A percentile compares a stretch with the other conserved stretches of the same genome.
Evolutionary conservation across 805 yeast species (phyloP).

Genomic region (Metschnikowia picachoensis): DNA sequence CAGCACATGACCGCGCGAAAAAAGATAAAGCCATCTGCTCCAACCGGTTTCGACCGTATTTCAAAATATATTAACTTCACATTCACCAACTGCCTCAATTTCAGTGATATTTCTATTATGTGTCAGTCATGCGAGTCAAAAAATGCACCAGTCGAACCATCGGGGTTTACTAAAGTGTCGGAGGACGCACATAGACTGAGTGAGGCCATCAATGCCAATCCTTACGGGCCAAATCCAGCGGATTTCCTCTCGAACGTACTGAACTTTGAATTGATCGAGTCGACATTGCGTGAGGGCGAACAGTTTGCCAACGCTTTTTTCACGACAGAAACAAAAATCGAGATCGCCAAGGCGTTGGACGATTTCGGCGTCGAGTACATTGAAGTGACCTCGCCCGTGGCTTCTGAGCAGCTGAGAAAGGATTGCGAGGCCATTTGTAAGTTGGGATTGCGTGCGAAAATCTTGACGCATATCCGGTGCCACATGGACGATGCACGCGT

Average conservation of each 20-base stretch:
- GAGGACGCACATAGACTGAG: conserved; percentile 31
- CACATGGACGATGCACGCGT: conserved; percentile 98
- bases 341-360: conserved; percentile 94
- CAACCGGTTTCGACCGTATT: too few relatives aligned
- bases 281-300: conserved; percentile 97
- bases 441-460: conserved; percentile 92
- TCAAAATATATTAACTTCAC: too few relatives aligned
- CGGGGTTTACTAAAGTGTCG: conserved; percentile 34
- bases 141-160: conserved; percentile 16
- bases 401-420: conserved; percentile 85
- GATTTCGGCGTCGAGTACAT: conserved; percentile 98
- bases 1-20: neutral
- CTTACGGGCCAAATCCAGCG: conserved; percentile 94
- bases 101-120: neutral
- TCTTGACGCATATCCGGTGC: conserved; percentile 94
- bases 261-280: conserved; percentile 87
- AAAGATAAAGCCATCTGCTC: neutral
- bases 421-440: conserved; percentile 99
- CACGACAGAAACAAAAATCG: conserved; percentile 89
- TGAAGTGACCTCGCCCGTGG: conserved; percentile 96
- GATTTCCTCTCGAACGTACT: conserved; percentile 88
- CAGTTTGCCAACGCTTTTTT: conserved; percentile 98
- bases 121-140: conserved; percentile 3
- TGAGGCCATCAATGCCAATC: conserved; percentile 44
- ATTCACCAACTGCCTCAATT: too few relatives aligned